phyloP scores from a whole-genome alignment of 805 yeast species.

The Myxozyma lipomycoides region DNA sequence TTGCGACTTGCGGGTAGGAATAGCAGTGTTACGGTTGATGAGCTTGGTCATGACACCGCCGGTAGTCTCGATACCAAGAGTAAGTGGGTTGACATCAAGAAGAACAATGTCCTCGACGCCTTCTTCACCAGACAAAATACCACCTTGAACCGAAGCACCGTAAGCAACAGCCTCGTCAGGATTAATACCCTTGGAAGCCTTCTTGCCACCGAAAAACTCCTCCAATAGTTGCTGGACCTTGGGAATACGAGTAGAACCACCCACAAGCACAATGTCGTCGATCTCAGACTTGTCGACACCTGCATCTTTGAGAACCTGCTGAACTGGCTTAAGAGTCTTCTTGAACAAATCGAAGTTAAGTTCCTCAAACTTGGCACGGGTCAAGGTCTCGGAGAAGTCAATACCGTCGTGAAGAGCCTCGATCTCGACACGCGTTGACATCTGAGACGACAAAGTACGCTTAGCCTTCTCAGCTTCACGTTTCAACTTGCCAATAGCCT shows the following conservation, averaged over 20 bases:
- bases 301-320: conserved; percentile 90
- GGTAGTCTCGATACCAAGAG: conserved; percentile 97
- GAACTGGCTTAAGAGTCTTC: conserved; percentile 93
- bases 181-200: conserved; percentile 94
- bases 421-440: conserved; percentile 92
- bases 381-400: conserved; percentile 90
- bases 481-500: conserved; percentile 89
- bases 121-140: conserved; percentile 93
- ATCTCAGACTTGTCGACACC: conserved; percentile 81
- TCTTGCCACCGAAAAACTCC: conserved; percentile 87
- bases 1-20: conserved; percentile 96
- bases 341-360: conserved; percentile 87
- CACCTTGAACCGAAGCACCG: conserved; percentile 99
- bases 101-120: conserved; percentile 87
- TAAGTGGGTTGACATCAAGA: conserved; percentile 95
- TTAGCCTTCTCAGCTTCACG: conserved; percentile 98
- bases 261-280: conserved; percentile 93
- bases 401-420: conserved; percentile 93
- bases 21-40: conserved; percentile 96
- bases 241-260: conserved; percentile 99
- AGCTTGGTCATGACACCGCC: conserved; percentile 99
- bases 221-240: conserved; percentile 92
- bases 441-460: conserved; percentile 91
- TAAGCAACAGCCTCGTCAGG: conserved; percentile 99
- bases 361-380: conserved; percentile 98